phyloP scores from a whole-genome alignment of 148 eudicot species.

The Camellia granthamiana region DNA sequence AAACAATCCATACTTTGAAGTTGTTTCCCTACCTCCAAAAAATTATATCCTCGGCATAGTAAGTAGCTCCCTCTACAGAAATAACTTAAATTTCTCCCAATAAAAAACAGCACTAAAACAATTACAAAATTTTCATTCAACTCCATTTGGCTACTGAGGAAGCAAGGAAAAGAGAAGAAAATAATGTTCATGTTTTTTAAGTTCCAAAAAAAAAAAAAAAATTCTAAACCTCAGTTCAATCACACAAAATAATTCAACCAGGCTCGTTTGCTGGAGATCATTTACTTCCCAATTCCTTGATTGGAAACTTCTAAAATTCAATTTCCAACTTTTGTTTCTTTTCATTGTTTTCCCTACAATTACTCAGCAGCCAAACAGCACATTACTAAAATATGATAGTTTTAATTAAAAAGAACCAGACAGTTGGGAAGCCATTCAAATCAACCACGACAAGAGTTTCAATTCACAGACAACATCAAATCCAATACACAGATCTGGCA shows the following conservation, averaged over 20 bases:
- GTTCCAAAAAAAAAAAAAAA: neutral
- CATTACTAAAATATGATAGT: neutral
- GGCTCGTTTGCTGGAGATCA: neutral
- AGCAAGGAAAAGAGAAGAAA: neutral
- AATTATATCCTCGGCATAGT: neutral
- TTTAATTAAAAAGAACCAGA: neutral
- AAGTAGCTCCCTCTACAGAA: neutral
- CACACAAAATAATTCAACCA: neutral
- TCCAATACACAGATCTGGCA: neutral
- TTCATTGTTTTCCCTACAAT: neutral
- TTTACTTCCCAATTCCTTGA: neutral
- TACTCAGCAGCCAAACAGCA: neutral
- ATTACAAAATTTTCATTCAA: neutral
- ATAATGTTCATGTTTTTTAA: neutral
- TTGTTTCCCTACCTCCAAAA: neutral
- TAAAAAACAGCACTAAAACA: neutral
- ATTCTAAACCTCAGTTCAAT: neutral
- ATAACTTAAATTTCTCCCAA: neutral
- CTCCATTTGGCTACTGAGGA: neutral
- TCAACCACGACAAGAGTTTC: neutral
- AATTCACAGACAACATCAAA: neutral
- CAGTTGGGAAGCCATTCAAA: neutral
- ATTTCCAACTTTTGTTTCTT: neutral
- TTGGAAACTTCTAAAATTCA: neutral
- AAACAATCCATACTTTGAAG: neutral